Conservation (phyloP, 352 stramenopile species). For the Globisporangium apiculatum region DNA sequence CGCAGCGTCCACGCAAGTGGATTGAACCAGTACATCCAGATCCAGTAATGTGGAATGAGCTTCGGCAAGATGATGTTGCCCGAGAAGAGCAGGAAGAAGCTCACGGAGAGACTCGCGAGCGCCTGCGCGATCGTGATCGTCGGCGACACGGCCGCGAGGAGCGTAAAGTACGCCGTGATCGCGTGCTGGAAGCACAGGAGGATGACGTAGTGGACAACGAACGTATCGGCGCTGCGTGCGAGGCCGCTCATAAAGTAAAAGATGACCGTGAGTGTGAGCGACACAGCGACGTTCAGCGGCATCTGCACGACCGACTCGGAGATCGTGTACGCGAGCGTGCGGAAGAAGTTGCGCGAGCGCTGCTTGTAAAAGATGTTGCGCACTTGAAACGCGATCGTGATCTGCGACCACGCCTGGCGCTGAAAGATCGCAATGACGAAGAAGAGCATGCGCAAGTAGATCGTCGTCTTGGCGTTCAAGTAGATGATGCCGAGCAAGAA, state of each 20-base stretch:
- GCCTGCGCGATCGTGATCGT: conserved; percentile 28
- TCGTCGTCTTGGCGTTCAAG: conserved; percentile 29
- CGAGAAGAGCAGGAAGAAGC: conserved; percentile 39
- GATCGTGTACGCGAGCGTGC: conserved; percentile 62
- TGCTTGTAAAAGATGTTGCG: conserved; percentile 87
- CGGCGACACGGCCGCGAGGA: conserved; percentile 23
- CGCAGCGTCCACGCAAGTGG: conserved; percentile 32
- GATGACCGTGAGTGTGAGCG: conserved; percentile 2
- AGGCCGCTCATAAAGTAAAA: conserved; percentile 75
- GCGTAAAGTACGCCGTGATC: conserved; percentile 28
- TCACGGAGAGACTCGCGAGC: conserved; percentile 19
- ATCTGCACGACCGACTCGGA: conserved; percentile 14
- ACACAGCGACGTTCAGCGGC: conserved; percentile 9
- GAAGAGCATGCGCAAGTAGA: conserved; percentile 58
- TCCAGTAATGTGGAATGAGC: conserved; percentile 35
- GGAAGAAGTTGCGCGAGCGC: conserved; percentile 76
- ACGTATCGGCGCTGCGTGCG: conserved; percentile 15
- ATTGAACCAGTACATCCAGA: conserved; percentile 47
- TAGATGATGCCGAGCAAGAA: conserved; percentile 58
- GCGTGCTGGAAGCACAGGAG: conserved; percentile 60
- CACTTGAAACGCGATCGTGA: conserved; percentile 60
- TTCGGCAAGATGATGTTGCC: conserved; percentile 37
- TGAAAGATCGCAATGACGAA: conserved; percentile 41
- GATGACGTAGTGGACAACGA: conserved; percentile 52
- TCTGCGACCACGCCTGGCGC: conserved; percentile 51